phyloP scores from a whole-genome alignment of 1,139 yeast genomes.

The Keqinozyma sinolaborantium region DNA sequence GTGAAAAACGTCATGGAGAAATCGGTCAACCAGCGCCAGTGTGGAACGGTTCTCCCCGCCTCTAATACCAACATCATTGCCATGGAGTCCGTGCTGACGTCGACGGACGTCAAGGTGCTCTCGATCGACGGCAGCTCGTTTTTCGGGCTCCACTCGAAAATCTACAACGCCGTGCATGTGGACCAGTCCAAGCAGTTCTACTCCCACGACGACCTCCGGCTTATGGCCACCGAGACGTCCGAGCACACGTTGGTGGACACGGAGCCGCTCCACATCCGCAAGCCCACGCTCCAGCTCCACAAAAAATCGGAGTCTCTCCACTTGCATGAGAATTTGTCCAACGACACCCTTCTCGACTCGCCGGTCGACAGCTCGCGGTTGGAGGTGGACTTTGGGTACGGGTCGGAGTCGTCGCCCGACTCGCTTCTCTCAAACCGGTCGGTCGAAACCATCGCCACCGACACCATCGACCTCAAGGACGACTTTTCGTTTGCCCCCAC shows the following conservation, averaged over 20 bases:
- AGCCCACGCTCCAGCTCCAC: slow-evolving; percentile 8
- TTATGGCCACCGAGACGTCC: slow-evolving; percentile 20
- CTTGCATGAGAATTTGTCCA: slow-evolving; percentile 11
- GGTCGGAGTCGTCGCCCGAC: background rate
- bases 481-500: slow-evolving; percentile 2
- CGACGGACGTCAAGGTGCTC: slow-evolving; percentile 34
- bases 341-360: slow-evolving; percentile 15
- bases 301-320: background rate
- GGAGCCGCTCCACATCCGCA: slow-evolving; percentile 23
- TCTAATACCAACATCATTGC: slow-evolving; percentile 48
- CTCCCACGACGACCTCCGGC: slow-evolving; percentile 28
- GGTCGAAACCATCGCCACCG: background rate
- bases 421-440: background rate
- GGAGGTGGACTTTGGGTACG: slow-evolving; percentile 6
- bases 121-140: slow-evolving; percentile 54
- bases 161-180: slow-evolving; percentile 30
- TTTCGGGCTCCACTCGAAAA: slow-evolving; percentile 51
- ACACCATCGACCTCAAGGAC: background rate
- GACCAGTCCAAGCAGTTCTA: slow-evolving; percentile 25
- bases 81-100: slow-evolving; percentile 32
- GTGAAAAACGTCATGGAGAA: slow-evolving; percentile 26
- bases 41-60: slow-evolving; percentile 61
- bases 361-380: slow-evolving; percentile 8
- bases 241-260: slow-evolving; percentile 25
- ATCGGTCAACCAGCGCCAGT: slow-evolving; percentile 42